A percentile compares a stretch with the other conserved stretches of the same genome.
Evolutionary conservation across 2,329 filamentous ascomycete genomes (phyloP).

Genomic region (Fusarium euwallaceae): DNA sequence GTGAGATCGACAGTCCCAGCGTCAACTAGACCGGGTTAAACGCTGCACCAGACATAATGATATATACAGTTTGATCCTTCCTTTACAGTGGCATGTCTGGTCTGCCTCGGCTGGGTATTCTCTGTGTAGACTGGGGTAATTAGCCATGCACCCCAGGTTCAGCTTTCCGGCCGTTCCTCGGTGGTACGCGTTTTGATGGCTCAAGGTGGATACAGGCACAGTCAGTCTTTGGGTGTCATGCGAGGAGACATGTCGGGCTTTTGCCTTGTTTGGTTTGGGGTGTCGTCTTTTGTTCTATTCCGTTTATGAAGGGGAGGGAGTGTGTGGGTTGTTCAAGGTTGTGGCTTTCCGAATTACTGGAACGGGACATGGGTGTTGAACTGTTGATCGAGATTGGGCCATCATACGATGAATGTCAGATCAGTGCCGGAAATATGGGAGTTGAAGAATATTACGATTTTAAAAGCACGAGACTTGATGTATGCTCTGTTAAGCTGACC

Average conservation of each 20-base stretch:
- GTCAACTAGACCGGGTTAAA: constrained; percentile 22
- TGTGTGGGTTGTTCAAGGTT: neutral
- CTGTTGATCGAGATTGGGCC: neutral
- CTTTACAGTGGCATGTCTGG: neutral
- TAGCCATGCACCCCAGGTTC: constrained; percentile 40
- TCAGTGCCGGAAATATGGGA: neutral
- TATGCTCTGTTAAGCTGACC: neutral
- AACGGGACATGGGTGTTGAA: neutral
- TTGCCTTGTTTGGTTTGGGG: constrained; percentile 16
- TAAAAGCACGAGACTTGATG: neutral
- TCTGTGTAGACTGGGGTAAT: constrained; percentile 21
- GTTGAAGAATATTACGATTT: neutral
- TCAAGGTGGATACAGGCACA: constrained; percentile 26
- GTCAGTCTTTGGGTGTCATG: neutral
- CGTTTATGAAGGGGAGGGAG: neutral
- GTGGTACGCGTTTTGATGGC: constrained; percentile 31
- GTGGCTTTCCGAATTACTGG: neutral
- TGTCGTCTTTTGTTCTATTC: neutral
- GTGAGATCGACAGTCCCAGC: constrained; percentile 26
- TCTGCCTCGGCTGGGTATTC: constrained; percentile 14
- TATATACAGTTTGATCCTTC: constrained; percentile 5
- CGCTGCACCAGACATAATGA: constrained; percentile 10
- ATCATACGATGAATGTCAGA: neutral
- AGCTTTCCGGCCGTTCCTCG: constrained; percentile 35
- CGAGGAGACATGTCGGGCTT: constrained; percentile 22